phyloP scores from a whole-genome alignment of 1,284 basidiomycete species.

The Heterobasidion irregulare region DNA sequence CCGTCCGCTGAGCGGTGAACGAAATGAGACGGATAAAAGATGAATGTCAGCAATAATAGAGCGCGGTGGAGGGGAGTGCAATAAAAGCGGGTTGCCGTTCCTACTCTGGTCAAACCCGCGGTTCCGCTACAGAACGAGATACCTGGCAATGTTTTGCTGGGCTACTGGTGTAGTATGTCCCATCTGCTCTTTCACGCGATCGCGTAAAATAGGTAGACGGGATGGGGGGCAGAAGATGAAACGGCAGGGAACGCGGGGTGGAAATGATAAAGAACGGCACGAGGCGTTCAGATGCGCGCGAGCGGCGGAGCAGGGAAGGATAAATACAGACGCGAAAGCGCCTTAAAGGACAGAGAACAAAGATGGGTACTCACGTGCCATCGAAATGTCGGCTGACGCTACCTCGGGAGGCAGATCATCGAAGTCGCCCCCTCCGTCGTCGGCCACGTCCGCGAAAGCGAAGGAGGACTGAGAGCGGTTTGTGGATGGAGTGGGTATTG shows the following conservation, averaged over 20 bases:
- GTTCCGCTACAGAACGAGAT: not conserved
- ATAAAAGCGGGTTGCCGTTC: no score
- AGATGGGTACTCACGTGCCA: slow-evolving; percentile 43
- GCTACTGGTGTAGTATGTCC: no score
- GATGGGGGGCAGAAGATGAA: not conserved
- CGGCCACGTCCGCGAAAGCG: slow-evolving; percentile 28
- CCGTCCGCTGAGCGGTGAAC: slow-evolving; percentile 46
- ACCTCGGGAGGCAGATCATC: slow-evolving; percentile 36
- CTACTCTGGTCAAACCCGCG: no score
- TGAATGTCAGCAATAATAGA: slow-evolving; percentile 2
- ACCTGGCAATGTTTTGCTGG: not conserved
- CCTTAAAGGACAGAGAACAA: slow-evolving; percentile 4
- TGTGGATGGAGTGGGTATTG: slow-evolving; percentile 33
- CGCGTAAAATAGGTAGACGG: no score
- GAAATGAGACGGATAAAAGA: not conserved
- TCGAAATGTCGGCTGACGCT: slow-evolving; percentile 46
- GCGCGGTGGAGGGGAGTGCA: not conserved
- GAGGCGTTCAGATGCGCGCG: not conserved
- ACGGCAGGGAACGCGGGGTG: not conserved
- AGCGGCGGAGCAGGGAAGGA: not conserved
- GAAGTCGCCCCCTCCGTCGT: slow-evolving; percentile 14
- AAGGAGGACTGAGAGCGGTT: slow-evolving; percentile 36
- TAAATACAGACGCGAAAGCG: not conserved
- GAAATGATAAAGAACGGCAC: not conserved
- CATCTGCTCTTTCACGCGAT: no score